A percentile compares a stretch with the other conserved stretches of the same genome.
phyloP scores from a whole-genome alignment of 129 eudicot species.

The Flaveria robusta region DNA sequence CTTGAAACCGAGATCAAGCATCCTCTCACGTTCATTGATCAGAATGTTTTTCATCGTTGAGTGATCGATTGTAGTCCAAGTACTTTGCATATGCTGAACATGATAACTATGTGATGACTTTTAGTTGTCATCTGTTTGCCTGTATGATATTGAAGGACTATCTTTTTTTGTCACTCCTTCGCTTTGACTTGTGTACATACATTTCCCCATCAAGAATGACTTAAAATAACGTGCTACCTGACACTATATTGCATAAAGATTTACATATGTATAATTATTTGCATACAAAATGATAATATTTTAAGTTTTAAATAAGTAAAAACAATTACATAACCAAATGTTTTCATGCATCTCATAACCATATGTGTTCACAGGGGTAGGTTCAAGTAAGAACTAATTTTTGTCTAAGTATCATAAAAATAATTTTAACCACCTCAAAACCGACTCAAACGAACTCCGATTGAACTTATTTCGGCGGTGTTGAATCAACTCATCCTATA shows the following conservation, averaged over 20 bases:
- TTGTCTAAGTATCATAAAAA: no score
- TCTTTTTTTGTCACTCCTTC: background rate
- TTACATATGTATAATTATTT: background rate
- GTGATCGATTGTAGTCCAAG: background rate
- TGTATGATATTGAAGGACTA: background rate
- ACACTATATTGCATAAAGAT: no score
- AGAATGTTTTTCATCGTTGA: slow-evolving; percentile 73
- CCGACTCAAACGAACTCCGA: no score
- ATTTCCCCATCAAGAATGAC: background rate
- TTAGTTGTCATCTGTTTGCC: background rate
- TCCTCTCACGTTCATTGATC: slow-evolving; percentile 84
- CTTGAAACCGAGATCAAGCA: slow-evolving; percentile 95
- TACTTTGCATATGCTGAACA: slow-evolving; percentile 17
- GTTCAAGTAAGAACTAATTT: no score
- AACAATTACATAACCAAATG: background rate
- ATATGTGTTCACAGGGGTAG: no score
- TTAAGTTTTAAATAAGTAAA: background rate
- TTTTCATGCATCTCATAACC: background rate
- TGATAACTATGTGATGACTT: slow-evolving; percentile 16
- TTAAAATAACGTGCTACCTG: background rate
- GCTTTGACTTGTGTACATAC: no score
- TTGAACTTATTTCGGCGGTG: background rate
- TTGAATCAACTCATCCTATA: no score
- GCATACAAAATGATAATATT: background rate
- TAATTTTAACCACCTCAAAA: no score